These are phyloP conservation scores for Pichia sp. DNA, from an alignment of 1,139 yeast species.

Conservation along the genomic window DNA sequence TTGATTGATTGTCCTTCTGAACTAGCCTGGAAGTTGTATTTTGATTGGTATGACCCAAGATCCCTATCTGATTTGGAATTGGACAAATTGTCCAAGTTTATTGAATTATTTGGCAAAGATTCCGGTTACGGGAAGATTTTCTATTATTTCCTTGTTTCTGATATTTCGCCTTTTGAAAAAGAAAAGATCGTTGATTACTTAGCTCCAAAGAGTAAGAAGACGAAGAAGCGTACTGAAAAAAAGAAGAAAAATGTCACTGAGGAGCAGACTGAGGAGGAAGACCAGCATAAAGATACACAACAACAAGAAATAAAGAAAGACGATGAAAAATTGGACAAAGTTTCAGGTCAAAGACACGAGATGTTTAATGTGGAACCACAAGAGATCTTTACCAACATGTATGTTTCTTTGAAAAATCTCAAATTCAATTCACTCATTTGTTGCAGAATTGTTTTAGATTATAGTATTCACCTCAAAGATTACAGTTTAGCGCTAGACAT, in stretches of 20 bases:
- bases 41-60: conserved; percentile 66
- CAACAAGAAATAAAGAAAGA: background rate
- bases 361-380: conserved; percentile 23
- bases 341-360: background rate
- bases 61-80: conserved; percentile 43
- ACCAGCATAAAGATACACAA: conserved; percentile 4
- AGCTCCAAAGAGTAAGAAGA: conserved; percentile 22
- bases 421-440: conserved; percentile 48
- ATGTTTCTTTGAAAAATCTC: conserved; percentile 42
- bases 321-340: conserved; percentile 10
- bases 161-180: conserved; percentile 49
- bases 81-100: conserved; percentile 38
- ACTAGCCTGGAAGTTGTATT: conserved; percentile 65
- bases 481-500: conserved; percentile 55
- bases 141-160: conserved; percentile 55
- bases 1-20: conserved; percentile 52
- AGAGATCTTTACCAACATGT: conserved; percentile 44
- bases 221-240: conserved; percentile 12
- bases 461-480: conserved; percentile 52
- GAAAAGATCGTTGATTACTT: conserved; percentile 23
- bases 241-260: conserved; percentile 1
- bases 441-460: conserved; percentile 55
- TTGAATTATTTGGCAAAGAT: conserved; percentile 43
- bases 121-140: conserved; percentile 56
- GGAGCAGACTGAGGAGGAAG: conserved; percentile 9